These are phyloP conservation scores for Vitellaria paradoxa DNA, from an alignment of 179 eudicot species.

Conservation along the genomic window DNA sequence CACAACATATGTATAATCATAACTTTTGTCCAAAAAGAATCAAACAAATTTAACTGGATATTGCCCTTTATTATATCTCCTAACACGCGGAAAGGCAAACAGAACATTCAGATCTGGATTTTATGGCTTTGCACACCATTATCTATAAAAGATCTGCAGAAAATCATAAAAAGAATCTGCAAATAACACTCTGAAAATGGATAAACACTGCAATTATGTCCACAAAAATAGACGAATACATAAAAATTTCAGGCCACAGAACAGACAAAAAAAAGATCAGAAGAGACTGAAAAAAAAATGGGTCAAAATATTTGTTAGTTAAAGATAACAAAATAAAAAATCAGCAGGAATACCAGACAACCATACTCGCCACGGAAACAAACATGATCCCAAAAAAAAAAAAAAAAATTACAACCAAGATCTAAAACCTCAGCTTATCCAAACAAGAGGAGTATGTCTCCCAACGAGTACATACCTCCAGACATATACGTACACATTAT, in stretches of 20 bases:
- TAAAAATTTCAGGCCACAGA: neutral
- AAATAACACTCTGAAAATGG: neutral
- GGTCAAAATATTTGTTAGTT: neutral
- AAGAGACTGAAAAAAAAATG: neutral
- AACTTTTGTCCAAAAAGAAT: neutral
- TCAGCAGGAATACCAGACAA: neutral
- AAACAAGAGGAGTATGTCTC: neutral
- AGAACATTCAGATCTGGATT: neutral
- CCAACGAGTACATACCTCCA: neutral
- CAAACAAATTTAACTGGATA: neutral
- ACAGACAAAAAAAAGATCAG: neutral
- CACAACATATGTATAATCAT: too few species aligned
- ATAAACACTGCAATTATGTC: too few species aligned
- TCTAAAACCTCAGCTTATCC: neutral
- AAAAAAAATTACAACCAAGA: neutral
- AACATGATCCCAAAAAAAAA: neutral
- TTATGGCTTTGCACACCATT: neutral
- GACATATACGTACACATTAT: neutral
- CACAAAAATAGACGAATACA: neutral
- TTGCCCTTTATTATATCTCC: neutral
- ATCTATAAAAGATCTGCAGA: neutral
- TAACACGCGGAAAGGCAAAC: neutral
- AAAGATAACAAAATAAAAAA: neutral
- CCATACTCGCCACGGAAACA: neutral
- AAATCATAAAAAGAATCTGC: neutral